Evolutionary conservation across 768 basidiomycete species (phyloP).

Genomic region (Podaxis carcinomalis): DNA sequence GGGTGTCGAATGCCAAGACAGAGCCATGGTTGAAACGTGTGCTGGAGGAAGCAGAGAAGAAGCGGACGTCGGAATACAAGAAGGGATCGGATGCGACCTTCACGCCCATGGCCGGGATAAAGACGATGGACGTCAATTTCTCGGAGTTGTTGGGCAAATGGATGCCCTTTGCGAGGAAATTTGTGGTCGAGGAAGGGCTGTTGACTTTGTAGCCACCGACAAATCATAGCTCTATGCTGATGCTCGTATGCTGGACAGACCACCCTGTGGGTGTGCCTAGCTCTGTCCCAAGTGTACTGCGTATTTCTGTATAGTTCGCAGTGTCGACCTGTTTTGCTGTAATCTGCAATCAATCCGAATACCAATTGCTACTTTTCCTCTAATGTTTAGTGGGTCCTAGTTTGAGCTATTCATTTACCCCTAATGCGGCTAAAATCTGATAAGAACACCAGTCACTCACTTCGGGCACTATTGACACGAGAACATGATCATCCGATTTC

Average conservation of each 20-base stretch:
- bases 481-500: too few relatives aligned
- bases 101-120: slow-evolving; percentile 2
- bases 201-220: not conserved
- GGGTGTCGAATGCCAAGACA: slow-evolving; percentile 9
- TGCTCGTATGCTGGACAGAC: not conserved
- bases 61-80: slow-evolving; percentile 3
- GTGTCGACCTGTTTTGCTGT: not conserved
- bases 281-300: not conserved
- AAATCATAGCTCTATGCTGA: too few relatives aligned
- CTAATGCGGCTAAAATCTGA: not conserved
- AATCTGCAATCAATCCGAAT: not conserved
- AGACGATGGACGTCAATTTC: slow-evolving; percentile 10
- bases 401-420: too few relatives aligned
- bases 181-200: slow-evolving; percentile 4
- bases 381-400: too few relatives aligned
- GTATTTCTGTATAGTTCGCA: not conserved
- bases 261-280: not conserved
- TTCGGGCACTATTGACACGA: too few relatives aligned
- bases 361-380: not conserved
- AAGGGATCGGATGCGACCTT: slow-evolving; percentile 4
- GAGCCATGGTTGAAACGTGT: slow-evolving; percentile 10
- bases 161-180: slow-evolving; percentile 11
- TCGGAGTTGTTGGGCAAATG: slow-evolving; percentile 11
- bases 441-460: not conserved
- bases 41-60: slow-evolving; percentile 6